Base-by-base conservation (phyloP, 2,329 filamentous ascomycete species). In the Claviceps spartinae region DNA sequence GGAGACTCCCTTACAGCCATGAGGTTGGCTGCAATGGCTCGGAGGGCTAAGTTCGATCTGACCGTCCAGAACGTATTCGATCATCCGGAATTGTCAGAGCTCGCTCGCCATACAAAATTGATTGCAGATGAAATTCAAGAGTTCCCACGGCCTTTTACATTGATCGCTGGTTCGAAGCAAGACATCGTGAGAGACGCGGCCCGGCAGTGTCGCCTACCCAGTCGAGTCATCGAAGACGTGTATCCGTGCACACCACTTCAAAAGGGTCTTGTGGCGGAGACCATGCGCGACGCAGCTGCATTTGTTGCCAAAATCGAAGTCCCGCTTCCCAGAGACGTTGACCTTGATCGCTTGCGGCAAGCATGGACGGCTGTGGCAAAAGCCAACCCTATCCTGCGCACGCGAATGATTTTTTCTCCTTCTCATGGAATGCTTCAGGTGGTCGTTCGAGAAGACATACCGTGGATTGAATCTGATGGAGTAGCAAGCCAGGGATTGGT, bases 1-100 rank as follows among this genome's bases (percentile, higher is more conserved):
- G 50, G 50, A 13, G 50, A 52, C 34, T 52, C 50, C 1, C 37
- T 52, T 20, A 48, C 24, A n/a, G 50, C 50, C 38, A 52, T 48
- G 42, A 22, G 37, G 7, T 8, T 50, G 26, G 48, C 45, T 3
- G 38, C 22, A 26, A 18, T 24, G 47, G 47, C 47, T 30, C 38
- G 38, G 22, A n/a, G 42, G 18, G 22, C 5, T 7, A 22, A 6
- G 47, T 14, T 42, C 22, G 11, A 9, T 6, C 9, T 42, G 37
- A 49, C 47, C 3, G 47, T 49, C 22, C 47, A 41, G 47, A 26
- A 26, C 22, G 16, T 48, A 13, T 48, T 41, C 8, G 47, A 48
- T 18, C 14, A 26, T 30, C 47, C 47, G 20, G 36, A 20, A 24
- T 20, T 48, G 5, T 48, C 47, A 5, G 47, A 48, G 37, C 36